Percentiles rank a stretch among this genome's conserved stretches.
phyloP scores from a whole-genome alignment of 352 stramenopile genomes.

The Globisporangium echinulatum region DNA sequence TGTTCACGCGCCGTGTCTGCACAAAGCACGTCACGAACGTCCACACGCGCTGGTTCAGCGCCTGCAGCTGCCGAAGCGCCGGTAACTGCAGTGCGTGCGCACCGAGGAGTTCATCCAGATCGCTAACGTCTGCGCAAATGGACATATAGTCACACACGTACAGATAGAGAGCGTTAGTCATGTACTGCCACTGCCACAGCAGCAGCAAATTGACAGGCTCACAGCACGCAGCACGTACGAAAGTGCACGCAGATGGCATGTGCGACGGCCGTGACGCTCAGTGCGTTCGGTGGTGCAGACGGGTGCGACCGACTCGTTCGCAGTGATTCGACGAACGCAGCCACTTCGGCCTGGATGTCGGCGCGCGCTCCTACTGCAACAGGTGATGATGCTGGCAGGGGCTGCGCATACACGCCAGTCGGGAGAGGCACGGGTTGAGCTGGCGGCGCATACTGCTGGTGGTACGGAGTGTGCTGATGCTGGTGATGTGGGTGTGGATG shows the following conservation, averaged over 20 bases:
- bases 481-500: slow-evolving; percentile 10
- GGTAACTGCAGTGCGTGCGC: slow-evolving; percentile 35
- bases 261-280: slow-evolving; percentile 37
- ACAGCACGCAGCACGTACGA: slow-evolving; percentile 23
- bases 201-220: neutral
- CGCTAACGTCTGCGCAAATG: slow-evolving; percentile 23
- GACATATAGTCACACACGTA: neutral
- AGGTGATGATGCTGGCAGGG: neutral
- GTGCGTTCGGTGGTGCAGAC: slow-evolving; percentile 41
- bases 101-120: slow-evolving; percentile 53
- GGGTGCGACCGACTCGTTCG: slow-evolving; percentile 43
- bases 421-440: neutral
- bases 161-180: slow-evolving; percentile 1
- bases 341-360: slow-evolving; percentile 36
- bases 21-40: slow-evolving; percentile 75
- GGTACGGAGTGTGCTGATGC: slow-evolving; percentile 18
- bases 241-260: slow-evolving; percentile 63
- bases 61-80: slow-evolving; percentile 46
- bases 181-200: neutral
- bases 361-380: neutral
- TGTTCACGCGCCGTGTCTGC: slow-evolving; percentile 66
- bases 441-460: slow-evolving; percentile 8
- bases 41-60: slow-evolving; percentile 70
- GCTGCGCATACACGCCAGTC: slow-evolving; percentile 4
- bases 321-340: slow-evolving; percentile 51